Percentiles rank a stretch among this genome's conserved stretches.
Conservation (phyloP, 2,329 filamentous ascomycete genomes). For the Ophiostoma himal-ulmi region DNA sequence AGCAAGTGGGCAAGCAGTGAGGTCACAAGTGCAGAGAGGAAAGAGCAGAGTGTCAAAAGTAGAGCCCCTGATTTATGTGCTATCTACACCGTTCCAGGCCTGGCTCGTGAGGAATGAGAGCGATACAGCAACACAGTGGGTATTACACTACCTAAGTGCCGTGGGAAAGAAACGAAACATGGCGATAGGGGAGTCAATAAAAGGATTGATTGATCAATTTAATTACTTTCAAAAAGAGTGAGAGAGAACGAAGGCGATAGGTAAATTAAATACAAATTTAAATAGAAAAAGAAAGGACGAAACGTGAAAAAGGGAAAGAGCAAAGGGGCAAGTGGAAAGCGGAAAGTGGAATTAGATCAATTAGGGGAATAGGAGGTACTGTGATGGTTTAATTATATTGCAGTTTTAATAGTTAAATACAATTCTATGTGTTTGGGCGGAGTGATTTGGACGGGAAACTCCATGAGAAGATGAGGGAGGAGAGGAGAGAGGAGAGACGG, state of each 20-base stretch:
- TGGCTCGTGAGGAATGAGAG: not conserved
- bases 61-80: not conserved
- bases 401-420: not conserved
- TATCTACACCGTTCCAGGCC: not conserved
- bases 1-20: not conserved
- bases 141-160: not conserved
- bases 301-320: constrained; percentile 7
- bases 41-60: not conserved
- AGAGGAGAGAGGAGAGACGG: not conserved
- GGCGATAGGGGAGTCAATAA: not conserved
- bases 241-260: not conserved
- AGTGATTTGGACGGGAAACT: not conserved
- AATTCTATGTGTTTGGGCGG: not conserved
- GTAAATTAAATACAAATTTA: not conserved
- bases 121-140: not conserved
- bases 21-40: not conserved
- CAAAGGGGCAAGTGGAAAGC: constrained; percentile 8
- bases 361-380: not conserved
- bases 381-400: not conserved
- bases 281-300: constrained; percentile 13
- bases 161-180: not conserved
- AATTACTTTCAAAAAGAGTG: not conserved
- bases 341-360: not conserved
- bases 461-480: not conserved
- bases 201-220: not conserved